Base-by-base conservation (phyloP, 805 yeast genomes). In the Gaillardinia entomophila region DNA sequence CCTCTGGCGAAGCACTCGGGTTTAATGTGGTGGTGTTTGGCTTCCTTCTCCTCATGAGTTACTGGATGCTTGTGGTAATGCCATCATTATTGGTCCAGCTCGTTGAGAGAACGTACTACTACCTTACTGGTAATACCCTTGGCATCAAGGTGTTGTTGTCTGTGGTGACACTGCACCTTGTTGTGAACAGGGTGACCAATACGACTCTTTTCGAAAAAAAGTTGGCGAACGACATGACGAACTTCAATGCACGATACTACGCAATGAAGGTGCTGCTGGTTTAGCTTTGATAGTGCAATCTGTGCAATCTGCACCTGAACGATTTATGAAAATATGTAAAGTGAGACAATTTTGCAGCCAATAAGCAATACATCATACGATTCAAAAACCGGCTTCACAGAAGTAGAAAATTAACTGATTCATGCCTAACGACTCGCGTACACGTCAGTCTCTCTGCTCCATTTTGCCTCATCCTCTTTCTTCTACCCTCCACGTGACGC, bases 1-100 rank as follows among this genome's bases (percentile, higher is more conserved):
- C 57, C 3, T 33, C 36, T n/a, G 42, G 45, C 7, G 64, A 57
- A 32, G 33, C 51, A 0, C 27, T 42, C 3, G 26, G 43, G 11
- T 49, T 53, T 35, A 55, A 50, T 31, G 11, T 34, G 11, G 24
- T 52, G 17, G 40, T 37, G 20, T 16, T 41, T 16, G 15, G 24
- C 12, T 13, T 51, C 11, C 22, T 46, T 16, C 15, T 40, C 11
- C 16, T 51, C 3, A 26, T 35, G 3, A 6, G 39, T 4, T 54
- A 52, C 35, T 51, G 43, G 41, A 16, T 36, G 10, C 16, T 41
- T 5, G 29, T 27, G 8, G 29, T 35, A 16, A 26, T 49, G 4
- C 53, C 53, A 3, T 12, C 12, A 4, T 26, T 35, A 16, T 22
- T 38, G 16, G 28, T 25, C 11, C 24, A 30, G 19, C 24, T 42